Base-by-base conservation (phyloP, 208 protist species). In the Tritrichomonas musculus region DNA sequence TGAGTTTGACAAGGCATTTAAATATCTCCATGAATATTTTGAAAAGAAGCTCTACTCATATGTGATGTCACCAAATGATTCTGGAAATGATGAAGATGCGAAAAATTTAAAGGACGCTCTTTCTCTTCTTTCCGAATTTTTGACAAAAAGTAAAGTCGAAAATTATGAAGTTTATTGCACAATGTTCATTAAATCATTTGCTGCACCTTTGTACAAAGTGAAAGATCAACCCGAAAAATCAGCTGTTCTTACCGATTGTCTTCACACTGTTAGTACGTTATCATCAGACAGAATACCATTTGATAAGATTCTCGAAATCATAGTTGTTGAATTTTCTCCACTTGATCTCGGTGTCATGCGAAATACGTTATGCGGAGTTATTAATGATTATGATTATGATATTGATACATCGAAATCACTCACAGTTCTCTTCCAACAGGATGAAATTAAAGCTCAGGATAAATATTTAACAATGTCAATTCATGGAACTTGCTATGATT, bases 341-440 rank as follows among this genome's bases (percentile, higher is more conserved):
- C 22, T 84, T 1, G 25, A 33, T 1, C 5, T 84, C 22, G 73
- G 44, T 13, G 4, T 53, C 4, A 53, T 84, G 1, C 1, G 73
- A 25, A 17, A 8, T 20, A 53, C 73, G 8, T 9, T 84, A 8
- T 47, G 36, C 8, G 73, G 36, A 13, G 25, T 84, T 8, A 44
- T 84, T 53, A 49, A 84, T 30, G 73, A 84, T 53, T 84, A 53
- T 53, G 11, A 33, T 33, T 84, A 84, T 53, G 73, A 84, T 84
- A 44, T 84, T 22, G 73, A 84, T 44, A 84, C 73, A 53, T 33
- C 41, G 3, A 44, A 33, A 33, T 49, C 73, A 27, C n/a, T 84
- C 25, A 53, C 73, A n/a, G 22, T n/a, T 11, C 36, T 84, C 0
- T 47, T 84, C 22, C 20, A 5, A 33, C 5, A 84, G 1, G 36